Conservation (phyloP, 2,329 filamentous ascomycete species). For the Xylaria sp. region DNA sequence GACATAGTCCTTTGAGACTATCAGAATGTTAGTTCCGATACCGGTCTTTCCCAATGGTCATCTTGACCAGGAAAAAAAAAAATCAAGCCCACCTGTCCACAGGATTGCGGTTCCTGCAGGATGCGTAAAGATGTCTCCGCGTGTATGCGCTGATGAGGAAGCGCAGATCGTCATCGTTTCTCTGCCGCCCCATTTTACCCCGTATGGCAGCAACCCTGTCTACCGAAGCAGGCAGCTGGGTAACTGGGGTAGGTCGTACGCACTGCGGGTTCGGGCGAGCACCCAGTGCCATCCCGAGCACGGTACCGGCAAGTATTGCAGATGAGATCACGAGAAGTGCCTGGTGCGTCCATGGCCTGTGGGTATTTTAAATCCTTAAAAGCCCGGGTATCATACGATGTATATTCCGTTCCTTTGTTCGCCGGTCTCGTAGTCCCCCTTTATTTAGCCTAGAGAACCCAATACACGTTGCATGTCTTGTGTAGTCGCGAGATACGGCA, state of each 20-base stretch:
- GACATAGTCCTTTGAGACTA: too few species aligned
- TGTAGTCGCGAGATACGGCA: background rate
- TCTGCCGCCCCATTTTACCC: background rate
- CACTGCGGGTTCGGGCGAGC: slow-evolving; percentile 12
- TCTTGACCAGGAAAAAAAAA: too few species aligned
- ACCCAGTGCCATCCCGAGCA: slow-evolving; percentile 4
- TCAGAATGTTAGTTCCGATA: too few species aligned
- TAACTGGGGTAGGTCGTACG: slow-evolving; percentile 17
- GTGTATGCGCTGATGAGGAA: slow-evolving; percentile 5
- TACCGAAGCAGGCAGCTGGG: background rate
- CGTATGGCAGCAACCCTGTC: slow-evolving; percentile 13
- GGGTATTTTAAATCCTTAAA: slow-evolving; percentile 2
- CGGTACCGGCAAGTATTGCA: background rate
- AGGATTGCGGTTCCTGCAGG: background rate
- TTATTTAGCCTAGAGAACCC: background rate
- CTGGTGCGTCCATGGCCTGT: background rate
- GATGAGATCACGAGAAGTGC: background rate
- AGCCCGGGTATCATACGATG: background rate
- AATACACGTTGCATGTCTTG: background rate
- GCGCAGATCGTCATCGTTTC: background rate
- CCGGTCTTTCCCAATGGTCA: background rate
- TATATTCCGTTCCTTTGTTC: background rate
- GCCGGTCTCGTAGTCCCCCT: background rate
- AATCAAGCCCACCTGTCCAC: background rate
- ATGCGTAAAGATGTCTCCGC: background rate